Evolutionary conservation across 1,284 basidiomycete genomes (phyloP).

Genomic region (Leccinum pallidistipes): DNA sequence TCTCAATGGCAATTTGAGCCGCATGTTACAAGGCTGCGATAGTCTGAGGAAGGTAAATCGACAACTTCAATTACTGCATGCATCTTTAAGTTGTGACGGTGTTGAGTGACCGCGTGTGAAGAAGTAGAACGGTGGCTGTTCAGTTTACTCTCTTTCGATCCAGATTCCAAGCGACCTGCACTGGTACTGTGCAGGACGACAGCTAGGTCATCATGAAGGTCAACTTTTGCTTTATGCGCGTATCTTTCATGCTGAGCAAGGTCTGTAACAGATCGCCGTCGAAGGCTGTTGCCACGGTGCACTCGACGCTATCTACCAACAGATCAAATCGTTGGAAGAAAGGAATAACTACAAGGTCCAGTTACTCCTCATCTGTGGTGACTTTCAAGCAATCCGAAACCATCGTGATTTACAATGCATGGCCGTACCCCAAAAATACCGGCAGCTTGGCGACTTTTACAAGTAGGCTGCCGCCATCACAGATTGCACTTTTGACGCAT

Average conservation of each 20-base stretch:
- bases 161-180: too few relatives aligned
- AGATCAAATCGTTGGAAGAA: slow-evolving; percentile 65
- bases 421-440: slow-evolving; percentile 91
- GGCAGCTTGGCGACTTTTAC: slow-evolving; percentile 80
- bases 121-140: not conserved
- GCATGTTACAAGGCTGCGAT: slow-evolving; percentile 19
- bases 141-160: too few relatives aligned
- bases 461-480: slow-evolving; percentile 47
- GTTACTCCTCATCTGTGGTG: slow-evolving; percentile 89
- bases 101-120: slow-evolving; percentile 21
- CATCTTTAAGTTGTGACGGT: slow-evolving; percentile 4
- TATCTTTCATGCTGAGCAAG: not conserved
- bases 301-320: slow-evolving; percentile 84
- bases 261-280: slow-evolving; percentile 69
- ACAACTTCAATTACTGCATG: not conserved
- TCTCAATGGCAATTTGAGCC: slow-evolving; percentile 23
- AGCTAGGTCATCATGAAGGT: slow-evolving; percentile 23
- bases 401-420: slow-evolving; percentile 85
- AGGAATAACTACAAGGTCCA: slow-evolving; percentile 72
- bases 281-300: slow-evolving; percentile 97
- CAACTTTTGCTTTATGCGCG: not conserved
- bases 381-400: slow-evolving; percentile 95
- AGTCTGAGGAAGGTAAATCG: not conserved
- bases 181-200: too few relatives aligned
- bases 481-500: slow-evolving; percentile 2